Base-by-base conservation (phyloP, 768 basidiomycete species). In the Trametes punicea region DNA sequence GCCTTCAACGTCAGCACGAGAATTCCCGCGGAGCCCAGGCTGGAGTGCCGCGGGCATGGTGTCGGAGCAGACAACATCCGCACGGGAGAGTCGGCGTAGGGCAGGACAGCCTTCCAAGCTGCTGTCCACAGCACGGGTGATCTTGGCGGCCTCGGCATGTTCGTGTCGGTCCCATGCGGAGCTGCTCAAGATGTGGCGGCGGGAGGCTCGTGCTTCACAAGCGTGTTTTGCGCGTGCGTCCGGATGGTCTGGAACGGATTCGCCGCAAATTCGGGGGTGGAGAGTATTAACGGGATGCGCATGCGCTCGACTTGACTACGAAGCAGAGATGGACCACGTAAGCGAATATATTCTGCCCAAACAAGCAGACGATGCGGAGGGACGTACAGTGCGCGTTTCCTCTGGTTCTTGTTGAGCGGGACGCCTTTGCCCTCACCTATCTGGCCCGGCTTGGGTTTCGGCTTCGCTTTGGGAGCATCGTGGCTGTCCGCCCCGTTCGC, bases 161-260 rank as follows among this genome's bases (percentile, higher is more conserved):
- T 21, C 0, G 4, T 27, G 34, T 18, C 11, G 8, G 31, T 9
- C n/a, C 25, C 52, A 20, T 39, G 52, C 36, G 36, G 34, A 45
- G 25, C 52, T 8, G 34, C 51, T 56, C 53, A 39, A 45, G 47
- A 33, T 41, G 55, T n/a, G n/a, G n/a, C 36, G 47, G 57, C 44
- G 10, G 65, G 65, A 2, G 56, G 51, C 18, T 71, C 65, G 59
- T 79, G 83, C 60, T 81, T 83, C 31, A 90, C 58, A 10, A 91
- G 74, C 0, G 90, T 90, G 65, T 92, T 92, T 67, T 85, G 78
- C 2, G 85, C 88, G 67, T 93, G 90, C 4, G 79, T 85, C 5
- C 88, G 84, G 62, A 92, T 88, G 1, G 88, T 85, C 63, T 84
- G 74, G 67, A 92, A 92, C 1, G 90, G 90, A 64, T 85, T 86